Evolutionary conservation across 2,329 filamentous ascomycete species (phyloP), one percentile per base, ranked within the genome.

Genomic region (Neonectria neomacrospora): DNA sequence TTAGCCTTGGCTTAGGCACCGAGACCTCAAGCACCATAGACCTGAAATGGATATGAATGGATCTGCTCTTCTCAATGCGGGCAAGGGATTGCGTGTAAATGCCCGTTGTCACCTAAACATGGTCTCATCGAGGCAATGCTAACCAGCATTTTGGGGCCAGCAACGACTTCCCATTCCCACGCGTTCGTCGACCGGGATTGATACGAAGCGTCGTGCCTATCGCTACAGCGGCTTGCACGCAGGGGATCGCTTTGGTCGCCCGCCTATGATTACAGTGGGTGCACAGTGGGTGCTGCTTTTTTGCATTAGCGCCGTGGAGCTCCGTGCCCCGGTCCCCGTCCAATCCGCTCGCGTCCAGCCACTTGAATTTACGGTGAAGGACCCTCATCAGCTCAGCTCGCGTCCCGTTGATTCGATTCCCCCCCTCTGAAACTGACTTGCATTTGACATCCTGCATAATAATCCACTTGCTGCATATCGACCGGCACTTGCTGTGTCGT

Each of bases 331-430:
- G 14, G 34, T 1, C n/a, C 14, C 16, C 48, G 30, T 20, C 37
- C 56, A 37, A 51, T 59, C 48, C 47, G 39, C 37, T 42, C 37
- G 18, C 39, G 34, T 65, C 73, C 73, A 75, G 73, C 73, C 73
- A 73, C 71, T 71, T 66, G 72, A 74, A 74, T 75, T 75, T 72
- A 72, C 72, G 69, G 73, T 73, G 68, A 69, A 57, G 47, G 63
- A 37, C 34, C 34, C 34, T 37, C 34, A 37, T 37, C 34, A 37
- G 34, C 34, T 37, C 37, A 41, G 37, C 16, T 18, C 37, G n/a
- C n/a, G 37, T 20, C 37, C 54, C 26, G 41, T 14, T 26, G 20
- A 11, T 47, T 23, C 23, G 23, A 26, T 26, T 26, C 20, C 11
- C 23, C 20, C 22, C 18, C 28, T 32, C 16, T 8, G 26, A n/a